Conservation (phyloP, 2,329 filamentous ascomycete genomes). For the Phyllosticta citriasiana region DNA sequence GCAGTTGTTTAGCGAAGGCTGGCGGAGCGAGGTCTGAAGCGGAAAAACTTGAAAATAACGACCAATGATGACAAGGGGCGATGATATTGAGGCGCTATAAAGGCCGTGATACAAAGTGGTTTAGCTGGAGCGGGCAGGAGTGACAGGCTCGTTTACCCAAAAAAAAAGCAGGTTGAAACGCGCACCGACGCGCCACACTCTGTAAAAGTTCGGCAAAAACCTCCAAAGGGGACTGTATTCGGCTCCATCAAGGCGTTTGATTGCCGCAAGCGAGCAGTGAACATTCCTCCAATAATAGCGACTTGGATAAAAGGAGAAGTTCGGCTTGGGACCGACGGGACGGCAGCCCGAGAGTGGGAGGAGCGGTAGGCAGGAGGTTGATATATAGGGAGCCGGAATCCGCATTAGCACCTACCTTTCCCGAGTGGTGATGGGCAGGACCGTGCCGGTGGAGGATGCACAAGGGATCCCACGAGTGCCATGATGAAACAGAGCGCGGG, state of each 20-base stretch:
- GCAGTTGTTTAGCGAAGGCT: background rate
- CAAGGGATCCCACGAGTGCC: background rate
- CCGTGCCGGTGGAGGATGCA: background rate
- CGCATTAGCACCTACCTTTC: background rate
- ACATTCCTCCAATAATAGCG: background rate
- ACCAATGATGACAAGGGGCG: background rate
- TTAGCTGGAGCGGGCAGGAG: background rate
- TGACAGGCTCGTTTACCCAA: background rate
- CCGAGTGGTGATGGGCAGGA: background rate
- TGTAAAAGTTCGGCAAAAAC: background rate
- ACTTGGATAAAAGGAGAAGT: background rate
- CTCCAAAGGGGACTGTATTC: background rate
- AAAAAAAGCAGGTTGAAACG: background rate
- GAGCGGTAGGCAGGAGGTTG: background rate
- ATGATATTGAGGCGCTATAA: background rate
- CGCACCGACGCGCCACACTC: background rate
- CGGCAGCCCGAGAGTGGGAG: background rate
- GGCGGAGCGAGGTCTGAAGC: constrained; percentile 2
- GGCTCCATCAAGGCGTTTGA: background rate
- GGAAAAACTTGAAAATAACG: constrained; percentile 1
- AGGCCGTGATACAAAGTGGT: background rate
- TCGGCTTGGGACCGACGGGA: background rate
- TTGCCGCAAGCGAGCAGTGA: background rate
- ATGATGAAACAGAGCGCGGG: background rate
- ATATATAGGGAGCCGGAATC: background rate